Percentiles rank a stretch among this genome's conserved stretches.
Conservation (phyloP, 2,329 filamentous ascomycete genomes). For the Microsporum ferrugineum region DNA sequence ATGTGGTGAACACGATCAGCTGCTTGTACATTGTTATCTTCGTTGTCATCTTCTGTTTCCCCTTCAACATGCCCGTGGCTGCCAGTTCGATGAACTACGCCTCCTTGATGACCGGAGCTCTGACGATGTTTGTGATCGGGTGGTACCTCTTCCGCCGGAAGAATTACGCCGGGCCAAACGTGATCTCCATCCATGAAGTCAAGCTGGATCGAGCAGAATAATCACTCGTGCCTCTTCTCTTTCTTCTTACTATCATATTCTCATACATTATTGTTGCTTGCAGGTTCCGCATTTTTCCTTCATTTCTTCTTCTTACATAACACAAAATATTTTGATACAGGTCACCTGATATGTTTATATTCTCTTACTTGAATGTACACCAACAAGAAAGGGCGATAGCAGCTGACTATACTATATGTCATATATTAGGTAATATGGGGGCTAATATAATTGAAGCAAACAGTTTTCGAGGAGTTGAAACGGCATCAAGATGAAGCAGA, state of each 20-base stretch:
- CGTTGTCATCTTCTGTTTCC: conserved; percentile 51
- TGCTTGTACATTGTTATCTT: conserved; percentile 46
- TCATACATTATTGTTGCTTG: not conserved
- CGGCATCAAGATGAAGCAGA: not conserved
- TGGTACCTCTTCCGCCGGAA: conserved; percentile 35
- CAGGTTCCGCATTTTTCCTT: not conserved
- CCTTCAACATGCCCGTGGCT: conserved; percentile 37
- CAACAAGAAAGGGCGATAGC: not conserved
- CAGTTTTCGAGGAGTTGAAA: not conserved
- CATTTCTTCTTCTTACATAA: not conserved
- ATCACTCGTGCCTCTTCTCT: not conserved
- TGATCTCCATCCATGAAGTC: not conserved
- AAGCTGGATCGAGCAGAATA: not conserved
- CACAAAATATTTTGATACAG: not conserved
- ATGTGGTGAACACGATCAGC: conserved; percentile 39
- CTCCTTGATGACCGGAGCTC: conserved; percentile 41
- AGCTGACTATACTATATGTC: not conserved
- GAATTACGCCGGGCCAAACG: conserved; percentile 25
- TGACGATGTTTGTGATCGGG: conserved; percentile 39
- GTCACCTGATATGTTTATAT: not conserved
- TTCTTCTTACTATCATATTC: not conserved
- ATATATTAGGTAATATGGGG: not conserved
- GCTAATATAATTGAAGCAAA: not conserved
- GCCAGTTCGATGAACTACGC: conserved; percentile 45
- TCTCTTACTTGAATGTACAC: not conserved